Evolutionary conservation across 768 basidiomycete species (phyloP).

Genomic region (Xanthoconium stramineum): DNA sequence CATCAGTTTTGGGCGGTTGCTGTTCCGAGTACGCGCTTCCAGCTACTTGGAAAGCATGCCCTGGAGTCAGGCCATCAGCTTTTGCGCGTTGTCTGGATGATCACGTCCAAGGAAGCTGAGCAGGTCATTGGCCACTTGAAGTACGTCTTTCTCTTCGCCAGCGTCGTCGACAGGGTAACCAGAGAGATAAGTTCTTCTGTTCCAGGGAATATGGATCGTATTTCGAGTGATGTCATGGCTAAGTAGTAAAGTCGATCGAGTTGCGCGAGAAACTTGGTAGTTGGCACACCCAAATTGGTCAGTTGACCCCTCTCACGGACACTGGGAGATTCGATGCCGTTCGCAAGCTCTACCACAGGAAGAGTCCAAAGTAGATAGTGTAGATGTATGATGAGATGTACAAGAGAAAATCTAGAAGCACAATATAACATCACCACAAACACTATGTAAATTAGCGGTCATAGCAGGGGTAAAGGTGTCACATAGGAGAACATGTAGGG

Average conservation of each 20-base stretch:
- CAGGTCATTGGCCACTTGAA: constrained; percentile 71
- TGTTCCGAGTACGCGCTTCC: constrained; percentile 52
- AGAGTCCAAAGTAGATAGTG: constrained; percentile 13
- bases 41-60: constrained; percentile 66
- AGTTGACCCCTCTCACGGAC: neutral
- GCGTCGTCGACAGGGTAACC: constrained; percentile 88
- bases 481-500: constrained; percentile 22
- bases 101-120: constrained; percentile 74
- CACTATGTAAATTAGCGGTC: constrained; percentile 2
- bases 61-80: constrained; percentile 62
- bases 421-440: constrained; percentile 22
- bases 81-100: constrained; percentile 54
- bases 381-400: constrained; percentile 16
- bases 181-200: constrained; percentile 87
- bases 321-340: neutral
- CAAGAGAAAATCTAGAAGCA: constrained; percentile 20
- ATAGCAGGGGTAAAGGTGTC: constrained; percentile 16
- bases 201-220: constrained; percentile 63
- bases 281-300: neutral
- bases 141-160: constrained; percentile 82
- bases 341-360: neutral
- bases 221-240: constrained; percentile 67
- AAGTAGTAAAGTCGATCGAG: neutral
- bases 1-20: constrained; percentile 61
- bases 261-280: neutral